Percentiles rank a stretch among this genome's conserved stretches.
These are phyloP conservation scores for Corymbia maculata DNA, from an alignment of 345 rosid genomes.

Conservation along the genomic window DNA sequence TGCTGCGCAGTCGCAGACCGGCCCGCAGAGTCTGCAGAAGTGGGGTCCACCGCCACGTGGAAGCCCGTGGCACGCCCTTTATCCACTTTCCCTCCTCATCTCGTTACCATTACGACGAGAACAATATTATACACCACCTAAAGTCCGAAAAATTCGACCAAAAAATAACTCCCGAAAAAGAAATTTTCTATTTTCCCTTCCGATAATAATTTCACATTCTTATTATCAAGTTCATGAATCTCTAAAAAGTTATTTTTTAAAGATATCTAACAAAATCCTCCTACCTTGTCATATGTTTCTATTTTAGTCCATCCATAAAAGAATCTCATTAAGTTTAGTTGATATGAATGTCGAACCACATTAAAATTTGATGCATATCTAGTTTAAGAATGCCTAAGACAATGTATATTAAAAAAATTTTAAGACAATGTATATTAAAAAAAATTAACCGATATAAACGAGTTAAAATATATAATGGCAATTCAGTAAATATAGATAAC, in stretches of 20 bases:
- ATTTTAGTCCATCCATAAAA: background rate
- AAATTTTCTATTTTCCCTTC: background rate
- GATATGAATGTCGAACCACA: rapidly evolving
- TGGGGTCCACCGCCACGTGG: background rate
- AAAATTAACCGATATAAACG: background rate
- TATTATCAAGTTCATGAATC: background rate
- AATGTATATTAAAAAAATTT: background rate
- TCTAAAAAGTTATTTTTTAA: background rate
- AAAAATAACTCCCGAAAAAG: background rate
- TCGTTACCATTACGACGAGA: background rate
- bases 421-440: background rate
- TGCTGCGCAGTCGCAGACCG: background rate
- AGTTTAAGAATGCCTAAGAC: rapidly evolving
- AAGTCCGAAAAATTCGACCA: background rate
- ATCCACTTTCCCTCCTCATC: background rate
- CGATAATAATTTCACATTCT: background rate
- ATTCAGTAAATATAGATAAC: rapidly evolving
- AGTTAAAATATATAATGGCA: background rate
- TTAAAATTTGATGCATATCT: background rate
- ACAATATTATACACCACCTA: background rate
- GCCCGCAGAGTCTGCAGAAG: background rate
- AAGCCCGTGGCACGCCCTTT: background rate
- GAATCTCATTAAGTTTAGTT: background rate
- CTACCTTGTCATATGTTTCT: background rate
- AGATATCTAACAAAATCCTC: background rate